These are phyloP conservation scores for Rheum nobile DNA, from an alignment of 148 eudicot genomes.

Conservation along the genomic window DNA sequence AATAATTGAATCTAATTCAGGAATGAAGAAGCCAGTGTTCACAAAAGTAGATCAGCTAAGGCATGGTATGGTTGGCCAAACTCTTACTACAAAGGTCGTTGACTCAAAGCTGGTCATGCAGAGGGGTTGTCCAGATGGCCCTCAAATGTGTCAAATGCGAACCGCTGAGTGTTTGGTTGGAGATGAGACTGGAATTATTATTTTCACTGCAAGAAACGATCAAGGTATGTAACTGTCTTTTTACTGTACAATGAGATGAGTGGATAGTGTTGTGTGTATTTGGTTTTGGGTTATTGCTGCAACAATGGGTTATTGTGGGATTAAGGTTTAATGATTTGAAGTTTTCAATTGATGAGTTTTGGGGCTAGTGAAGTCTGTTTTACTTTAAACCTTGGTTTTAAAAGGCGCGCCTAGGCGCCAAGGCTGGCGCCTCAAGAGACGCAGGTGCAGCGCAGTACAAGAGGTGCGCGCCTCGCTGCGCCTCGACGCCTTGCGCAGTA, in stretches of 20 bases:
- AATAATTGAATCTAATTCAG: conserved; percentile 30
- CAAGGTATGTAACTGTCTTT: conserved; percentile 41
- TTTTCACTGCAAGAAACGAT: conserved; percentile 56
- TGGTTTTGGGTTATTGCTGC: no score
- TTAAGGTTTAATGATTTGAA: not conserved
- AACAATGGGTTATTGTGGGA: not conserved
- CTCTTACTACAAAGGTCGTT: conserved; percentile 42
- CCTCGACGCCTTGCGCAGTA: no score
- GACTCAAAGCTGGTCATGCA: conserved; percentile 34
- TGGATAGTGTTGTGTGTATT: no score
- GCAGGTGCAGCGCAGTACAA: no score
- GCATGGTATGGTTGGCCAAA: conserved; percentile 43
- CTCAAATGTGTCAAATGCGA: conserved; percentile 29
- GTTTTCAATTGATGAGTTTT: not conserved
- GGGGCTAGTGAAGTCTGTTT: not conserved
- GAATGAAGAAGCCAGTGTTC: conserved; percentile 53
- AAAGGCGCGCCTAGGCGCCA: no score
- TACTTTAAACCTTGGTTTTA: no score
- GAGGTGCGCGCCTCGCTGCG: no score
- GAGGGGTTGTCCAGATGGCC: conserved; percentile 35
- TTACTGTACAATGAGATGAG: no score
- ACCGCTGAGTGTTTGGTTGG: conserved; percentile 57
- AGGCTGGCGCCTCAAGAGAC: no score
- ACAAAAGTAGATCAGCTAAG: conserved; percentile 46
- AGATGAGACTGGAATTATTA: conserved; percentile 53